These are phyloP conservation scores for Chalciporus sp. DNA, from an alignment of 1,284 basidiomycete species.

Conservation along the genomic window DNA sequence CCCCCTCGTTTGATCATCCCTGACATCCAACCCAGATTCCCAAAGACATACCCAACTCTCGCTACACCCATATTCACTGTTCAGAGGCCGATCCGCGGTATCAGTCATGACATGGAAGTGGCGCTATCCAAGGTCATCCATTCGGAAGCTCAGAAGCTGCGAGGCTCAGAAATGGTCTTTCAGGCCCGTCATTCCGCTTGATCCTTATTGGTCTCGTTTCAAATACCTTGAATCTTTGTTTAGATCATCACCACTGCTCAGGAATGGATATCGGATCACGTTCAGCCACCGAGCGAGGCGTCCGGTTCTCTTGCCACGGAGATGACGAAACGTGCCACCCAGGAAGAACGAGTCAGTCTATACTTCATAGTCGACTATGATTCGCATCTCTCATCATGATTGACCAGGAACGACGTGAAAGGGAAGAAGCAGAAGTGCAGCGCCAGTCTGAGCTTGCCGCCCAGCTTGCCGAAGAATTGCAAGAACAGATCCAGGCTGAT, in stretches of 20 bases:
- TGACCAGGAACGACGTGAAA: conserved; percentile 36
- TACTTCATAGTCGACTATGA: background rate
- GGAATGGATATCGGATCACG: conserved; percentile 66
- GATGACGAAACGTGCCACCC: conserved; percentile 69
- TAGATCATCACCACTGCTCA: conserved; percentile 68
- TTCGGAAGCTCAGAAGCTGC: conserved; percentile 58
- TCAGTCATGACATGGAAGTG: conserved; percentile 54
- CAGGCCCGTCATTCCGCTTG: conserved; percentile 45
- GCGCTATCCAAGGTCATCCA: conserved; percentile 60
- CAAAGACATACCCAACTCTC: conserved; percentile 73
- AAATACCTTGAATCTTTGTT: background rate
- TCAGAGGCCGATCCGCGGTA: conserved; percentile 61
- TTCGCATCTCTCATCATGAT: conserved; percentile 5
- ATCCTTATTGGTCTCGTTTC: conserved; percentile 1
- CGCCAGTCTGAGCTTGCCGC: conserved; percentile 50
- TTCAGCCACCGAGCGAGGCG: conserved; percentile 59
- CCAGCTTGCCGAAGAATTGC: conserved; percentile 54
- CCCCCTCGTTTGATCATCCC: background rate
- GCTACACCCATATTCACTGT: conserved; percentile 69
- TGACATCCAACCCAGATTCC: conserved; percentile 50
- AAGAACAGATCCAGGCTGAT: conserved; percentile 64
- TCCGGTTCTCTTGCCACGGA: conserved; percentile 70
- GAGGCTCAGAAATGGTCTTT: conserved; percentile 75
- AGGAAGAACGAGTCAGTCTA: conserved; percentile 58
- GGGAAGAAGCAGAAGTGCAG: conserved; percentile 52